phyloP scores from a whole-genome alignment of 164 flowering plant species.

The Buxus sempervirens region DNA sequence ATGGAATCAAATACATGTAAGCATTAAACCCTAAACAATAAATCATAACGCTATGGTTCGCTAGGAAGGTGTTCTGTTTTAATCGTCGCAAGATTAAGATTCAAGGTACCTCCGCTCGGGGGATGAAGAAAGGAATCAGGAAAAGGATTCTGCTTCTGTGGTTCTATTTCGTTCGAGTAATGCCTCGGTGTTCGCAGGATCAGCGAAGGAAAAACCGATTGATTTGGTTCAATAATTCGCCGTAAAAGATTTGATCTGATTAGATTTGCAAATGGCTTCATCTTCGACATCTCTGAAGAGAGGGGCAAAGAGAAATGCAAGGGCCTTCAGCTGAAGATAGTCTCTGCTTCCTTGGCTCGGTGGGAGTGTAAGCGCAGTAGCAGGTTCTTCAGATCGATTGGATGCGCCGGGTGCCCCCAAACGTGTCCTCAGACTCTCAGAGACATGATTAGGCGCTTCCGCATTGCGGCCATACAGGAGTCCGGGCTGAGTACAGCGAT shows the following conservation, averaged over 20 bases:
- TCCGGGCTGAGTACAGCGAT: too few relatives aligned
- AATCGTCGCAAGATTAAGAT: neutral
- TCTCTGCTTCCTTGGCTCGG: too few relatives aligned
- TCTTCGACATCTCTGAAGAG: conserved; percentile 12
- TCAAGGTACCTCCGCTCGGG: conserved; percentile 12
- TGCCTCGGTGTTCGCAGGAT: conserved; percentile 15
- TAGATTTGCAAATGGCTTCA: conserved; percentile 19
- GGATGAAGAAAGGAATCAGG: conserved; percentile 20
- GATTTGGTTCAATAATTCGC: conserved; percentile 4
- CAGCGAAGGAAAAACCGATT: conserved; percentile 6
- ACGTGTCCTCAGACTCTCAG: too few relatives aligned
- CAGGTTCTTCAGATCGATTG: too few relatives aligned
- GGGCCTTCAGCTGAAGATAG: too few relatives aligned
- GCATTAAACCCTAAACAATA: too few relatives aligned
- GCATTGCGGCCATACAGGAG: too few relatives aligned
- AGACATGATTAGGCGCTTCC: too few relatives aligned
- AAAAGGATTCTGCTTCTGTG: conserved; percentile 13
- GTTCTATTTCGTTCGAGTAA: conserved; percentile 27
- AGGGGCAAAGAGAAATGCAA: neutral
- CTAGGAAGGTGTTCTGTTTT: neutral
- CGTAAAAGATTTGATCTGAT: conserved; percentile 14
- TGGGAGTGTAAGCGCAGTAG: too few relatives aligned
- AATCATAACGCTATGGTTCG: neutral
- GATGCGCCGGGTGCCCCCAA: too few relatives aligned
- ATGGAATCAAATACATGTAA: too few relatives aligned